Conservation (phyloP, 1,139 yeast genomes). For the Nakaseomyces bracarensis region DNA sequence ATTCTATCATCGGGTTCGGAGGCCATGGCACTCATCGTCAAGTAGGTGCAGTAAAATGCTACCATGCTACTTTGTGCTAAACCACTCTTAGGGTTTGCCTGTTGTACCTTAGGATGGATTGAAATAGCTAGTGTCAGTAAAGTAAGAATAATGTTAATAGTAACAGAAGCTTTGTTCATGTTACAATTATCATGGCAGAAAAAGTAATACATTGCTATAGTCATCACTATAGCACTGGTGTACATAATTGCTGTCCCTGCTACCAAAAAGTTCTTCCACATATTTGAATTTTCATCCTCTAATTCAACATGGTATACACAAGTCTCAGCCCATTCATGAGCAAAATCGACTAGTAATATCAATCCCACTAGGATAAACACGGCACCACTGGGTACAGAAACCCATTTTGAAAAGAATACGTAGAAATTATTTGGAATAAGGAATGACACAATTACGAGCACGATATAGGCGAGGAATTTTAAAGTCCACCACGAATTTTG, state of each 20-base stretch:
- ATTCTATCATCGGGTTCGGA: constrained; percentile 90
- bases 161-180: constrained; percentile 84
- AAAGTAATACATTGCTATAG: constrained; percentile 69
- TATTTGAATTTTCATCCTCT: constrained; percentile 58
- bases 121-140: constrained; percentile 61
- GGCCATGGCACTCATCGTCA: constrained; percentile 88
- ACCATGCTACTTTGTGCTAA: constrained; percentile 97
- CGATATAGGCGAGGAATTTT: constrained; percentile 57
- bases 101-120: constrained; percentile 78
- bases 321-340: constrained; percentile 98
- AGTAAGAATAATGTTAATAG: constrained; percentile 61
- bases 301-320: constrained; percentile 85
- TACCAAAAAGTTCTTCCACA: constrained; percentile 75
- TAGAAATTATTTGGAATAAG: constrained; percentile 81
- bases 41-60: constrained; percentile 83
- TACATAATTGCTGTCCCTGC: constrained; percentile 89
- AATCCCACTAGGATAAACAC: constrained; percentile 83
- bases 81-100: constrained; percentile 90
- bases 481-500: constrained; percentile 91
- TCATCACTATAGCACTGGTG: constrained; percentile 59
- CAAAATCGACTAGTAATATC: constrained; percentile 86
- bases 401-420: constrained; percentile 82
- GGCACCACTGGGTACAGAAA: constrained; percentile 78
- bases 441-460: constrained; percentile 55
- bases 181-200: constrained; percentile 82